Evolutionary conservation across 2,329 filamentous ascomycete genomes (phyloP).

Genomic region (Colletotrichum filicis): DNA sequence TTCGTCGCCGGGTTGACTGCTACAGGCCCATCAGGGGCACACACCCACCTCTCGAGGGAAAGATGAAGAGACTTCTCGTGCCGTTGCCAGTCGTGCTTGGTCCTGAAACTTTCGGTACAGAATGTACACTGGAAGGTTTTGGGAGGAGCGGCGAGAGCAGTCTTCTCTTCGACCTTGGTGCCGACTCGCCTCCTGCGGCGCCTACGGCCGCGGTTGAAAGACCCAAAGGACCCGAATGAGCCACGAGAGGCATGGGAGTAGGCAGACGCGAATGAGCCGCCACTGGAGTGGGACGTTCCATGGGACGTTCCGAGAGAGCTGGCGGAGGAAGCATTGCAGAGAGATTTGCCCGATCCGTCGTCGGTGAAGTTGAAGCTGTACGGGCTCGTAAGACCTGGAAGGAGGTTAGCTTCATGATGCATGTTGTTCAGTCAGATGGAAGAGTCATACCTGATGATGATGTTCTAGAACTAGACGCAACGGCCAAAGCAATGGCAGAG

Average conservation of each 20-base stretch:
- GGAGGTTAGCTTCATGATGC: constrained; percentile 14
- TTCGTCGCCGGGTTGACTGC: constrained; percentile 70
- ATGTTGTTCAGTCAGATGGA: not conserved
- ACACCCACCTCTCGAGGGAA: constrained; percentile 75
- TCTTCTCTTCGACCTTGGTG: constrained; percentile 49
- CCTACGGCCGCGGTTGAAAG: constrained; percentile 57
- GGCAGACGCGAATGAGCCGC: constrained; percentile 67
- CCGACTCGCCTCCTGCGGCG: constrained; percentile 61
- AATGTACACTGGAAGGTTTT: constrained; percentile 76
- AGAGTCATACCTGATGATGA: constrained; percentile 47
- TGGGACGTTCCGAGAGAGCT: constrained; percentile 71
- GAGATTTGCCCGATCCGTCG: constrained; percentile 68
- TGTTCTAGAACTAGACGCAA: constrained; percentile 62
- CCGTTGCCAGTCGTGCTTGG: constrained; percentile 76
- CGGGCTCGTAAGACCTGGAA: constrained; percentile 64
- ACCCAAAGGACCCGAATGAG: constrained; percentile 63
- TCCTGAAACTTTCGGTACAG: constrained; percentile 75
- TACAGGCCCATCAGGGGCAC: constrained; percentile 65
- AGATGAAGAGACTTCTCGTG: constrained; percentile 76
- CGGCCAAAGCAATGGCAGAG: constrained; percentile 67
- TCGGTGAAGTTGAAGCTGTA: constrained; percentile 68
- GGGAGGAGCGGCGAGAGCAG: constrained; percentile 52
- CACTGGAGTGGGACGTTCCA: constrained; percentile 70
- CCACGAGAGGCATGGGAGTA: constrained; percentile 69
- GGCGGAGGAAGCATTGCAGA: constrained; percentile 68